phyloP scores from a whole-genome alignment of 148 eudicot genomes.

The Tetragonia tetragonoides region DNA sequence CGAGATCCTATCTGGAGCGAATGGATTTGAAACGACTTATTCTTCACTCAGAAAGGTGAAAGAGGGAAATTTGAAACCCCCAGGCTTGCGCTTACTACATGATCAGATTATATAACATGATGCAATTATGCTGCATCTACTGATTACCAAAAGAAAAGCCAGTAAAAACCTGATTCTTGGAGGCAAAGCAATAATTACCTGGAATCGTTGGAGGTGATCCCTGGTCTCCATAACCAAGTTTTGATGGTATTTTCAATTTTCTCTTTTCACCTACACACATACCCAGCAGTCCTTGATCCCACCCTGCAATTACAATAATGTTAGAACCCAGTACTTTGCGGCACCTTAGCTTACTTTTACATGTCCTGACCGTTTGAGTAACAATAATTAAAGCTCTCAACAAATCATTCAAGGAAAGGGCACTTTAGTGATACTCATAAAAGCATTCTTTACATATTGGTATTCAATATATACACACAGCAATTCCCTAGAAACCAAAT shows the following conservation, averaged over 20 bases:
- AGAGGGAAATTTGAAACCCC: background rate
- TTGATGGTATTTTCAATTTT: constrained; percentile 88
- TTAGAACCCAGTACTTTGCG: background rate
- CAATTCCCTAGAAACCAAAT: background rate
- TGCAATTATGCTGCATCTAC: background rate
- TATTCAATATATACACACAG: too few species aligned
- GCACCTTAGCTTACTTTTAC: background rate
- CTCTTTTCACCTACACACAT: constrained; percentile 98
- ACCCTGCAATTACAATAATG: constrained; percentile 52
- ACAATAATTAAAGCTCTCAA: background rate
- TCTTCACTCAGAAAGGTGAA: background rate
- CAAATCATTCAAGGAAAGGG: background rate
- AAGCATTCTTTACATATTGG: background rate
- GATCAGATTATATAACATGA: background rate
- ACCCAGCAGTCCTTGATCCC: constrained; percentile 97
- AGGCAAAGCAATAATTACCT: constrained; percentile 40
- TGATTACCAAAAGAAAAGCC: background rate
- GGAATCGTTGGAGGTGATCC: constrained; percentile 97
- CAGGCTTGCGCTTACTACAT: too few species aligned
- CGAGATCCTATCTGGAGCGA: background rate
- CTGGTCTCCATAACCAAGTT: constrained; percentile 79
- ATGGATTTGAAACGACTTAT: background rate
- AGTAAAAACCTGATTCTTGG: background rate
- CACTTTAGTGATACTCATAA: too few species aligned
- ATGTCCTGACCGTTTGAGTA: background rate